Base-by-base conservation (phyloP, 2,329 filamentous ascomycete species). In the Penicillium palitans region DNA sequence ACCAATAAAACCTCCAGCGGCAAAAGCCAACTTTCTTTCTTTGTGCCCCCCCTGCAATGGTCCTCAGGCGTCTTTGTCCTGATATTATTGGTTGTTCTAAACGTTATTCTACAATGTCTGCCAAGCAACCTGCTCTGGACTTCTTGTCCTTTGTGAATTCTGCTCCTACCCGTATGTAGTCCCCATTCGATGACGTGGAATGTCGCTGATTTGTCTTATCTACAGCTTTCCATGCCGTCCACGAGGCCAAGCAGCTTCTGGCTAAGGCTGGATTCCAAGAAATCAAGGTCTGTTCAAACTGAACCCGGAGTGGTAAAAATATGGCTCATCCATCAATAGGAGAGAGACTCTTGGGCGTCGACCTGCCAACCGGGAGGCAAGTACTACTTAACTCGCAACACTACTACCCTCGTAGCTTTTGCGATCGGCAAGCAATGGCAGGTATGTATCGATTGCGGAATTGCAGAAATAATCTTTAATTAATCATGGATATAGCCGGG, bases 321-420 rank as follows among this genome's bases (percentile, higher is more conserved):
- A 8, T 41, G 24, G 29, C 21, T 24, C 50, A 52, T 49, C 12
- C 21, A 45, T 52, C 12, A 46, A 35, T 57, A 87, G 81, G 93
- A 98, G 78, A 90, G 90, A 68, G 91, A 97, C 71, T 87, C 90
- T 47, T 98, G 95, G 93, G 84, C 89, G 15, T 86, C 88, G 1
- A 85, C 83, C 46, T 84, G 96, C 61, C 84, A 87, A 57, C 91
- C 92, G 24, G 93, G 93, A 62, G 93, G 93, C 63, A 97, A 96
- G 78, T 98, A 98, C 82, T 97, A 93, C 79, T 85, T 97, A 70
- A 98, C 93, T 48, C 89, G 93, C 65, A 98, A 98, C 79, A 88
- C 86, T 59, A 96, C 92, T 27, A 96, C 93, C 49, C 90, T 98
- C 64, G 86, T 96, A 58, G 93, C 93, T 63, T 98, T 98, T 77